Percentiles rank a stretch among this genome's conserved stretches.
Evolutionary conservation across 306 rosid species (phyloP).

Genomic region (Begonia peltatifolia): DNA sequence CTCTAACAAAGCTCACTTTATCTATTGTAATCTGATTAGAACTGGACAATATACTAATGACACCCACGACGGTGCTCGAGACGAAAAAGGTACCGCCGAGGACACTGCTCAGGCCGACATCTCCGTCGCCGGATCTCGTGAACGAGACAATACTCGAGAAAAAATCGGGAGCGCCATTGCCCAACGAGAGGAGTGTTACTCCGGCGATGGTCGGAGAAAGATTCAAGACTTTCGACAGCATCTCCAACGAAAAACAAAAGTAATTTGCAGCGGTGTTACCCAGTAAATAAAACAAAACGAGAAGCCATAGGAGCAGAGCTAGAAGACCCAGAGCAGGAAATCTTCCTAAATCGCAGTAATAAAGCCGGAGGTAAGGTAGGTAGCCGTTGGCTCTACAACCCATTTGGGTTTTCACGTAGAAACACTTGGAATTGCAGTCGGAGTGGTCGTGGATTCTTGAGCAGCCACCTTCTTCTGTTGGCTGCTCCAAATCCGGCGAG

Average conservation of each 20-base stretch:
- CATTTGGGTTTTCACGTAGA: slow-evolving; percentile 41
- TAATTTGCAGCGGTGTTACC: slow-evolving; percentile 96
- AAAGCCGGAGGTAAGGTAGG: slow-evolving; percentile 48
- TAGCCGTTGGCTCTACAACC: slow-evolving; percentile 61
- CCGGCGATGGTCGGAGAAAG: slow-evolving; percentile 95
- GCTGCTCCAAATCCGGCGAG: too few relatives aligned
- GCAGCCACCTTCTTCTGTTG: not conserved
- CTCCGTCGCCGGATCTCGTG: slow-evolving; percentile 65
- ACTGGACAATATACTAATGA: slow-evolving; percentile 54
- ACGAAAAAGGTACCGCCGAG: slow-evolving; percentile 93
- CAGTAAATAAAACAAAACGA: slow-evolving; percentile 78
- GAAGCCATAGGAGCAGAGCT: slow-evolving; percentile 52
- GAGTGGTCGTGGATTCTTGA: not conserved
- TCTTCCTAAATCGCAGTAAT: slow-evolving; percentile 58
- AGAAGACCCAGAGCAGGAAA: slow-evolving; percentile 46
- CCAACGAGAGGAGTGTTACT: slow-evolving; percentile 85
- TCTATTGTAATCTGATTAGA: slow-evolving; percentile 53
- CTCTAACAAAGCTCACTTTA: slow-evolving; percentile 68
- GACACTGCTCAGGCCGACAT: slow-evolving; percentile 87
- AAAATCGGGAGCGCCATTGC: slow-evolving; percentile 99
- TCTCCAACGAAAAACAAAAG: slow-evolving; percentile 84
- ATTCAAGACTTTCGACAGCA: slow-evolving; percentile 69
- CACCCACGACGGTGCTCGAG: slow-evolving; percentile 76
- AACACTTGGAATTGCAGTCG: slow-evolving; percentile 36
- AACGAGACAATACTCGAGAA: slow-evolving; percentile 91